Conservation (phyloP, 345 rosid species). For the Sonneratia caseolaris region DNA sequence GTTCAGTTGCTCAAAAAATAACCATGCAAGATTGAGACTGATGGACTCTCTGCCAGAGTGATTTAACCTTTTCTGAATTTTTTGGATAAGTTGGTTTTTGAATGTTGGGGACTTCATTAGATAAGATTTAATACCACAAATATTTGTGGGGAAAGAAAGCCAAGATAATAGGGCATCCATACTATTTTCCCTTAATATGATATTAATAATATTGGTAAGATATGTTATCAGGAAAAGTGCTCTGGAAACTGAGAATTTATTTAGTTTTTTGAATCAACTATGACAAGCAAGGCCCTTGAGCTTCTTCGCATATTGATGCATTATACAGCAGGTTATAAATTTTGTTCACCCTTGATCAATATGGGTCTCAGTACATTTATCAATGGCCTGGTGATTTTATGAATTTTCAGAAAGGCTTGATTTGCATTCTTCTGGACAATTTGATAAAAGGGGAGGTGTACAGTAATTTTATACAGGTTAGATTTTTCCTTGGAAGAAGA, state of each 20-base stretch:
- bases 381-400: conserved; percentile 2
- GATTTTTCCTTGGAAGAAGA: neutral
- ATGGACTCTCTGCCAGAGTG: too few relatives aligned
- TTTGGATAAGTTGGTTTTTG: neutral
- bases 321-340: neutral
- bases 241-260: too few relatives aligned
- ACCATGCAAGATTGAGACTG: too few relatives aligned
- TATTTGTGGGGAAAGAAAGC: neutral
- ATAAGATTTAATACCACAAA: neutral
- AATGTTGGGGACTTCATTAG: neutral
- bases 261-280: neutral
- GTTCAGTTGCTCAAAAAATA: too few relatives aligned
- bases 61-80: neutral
- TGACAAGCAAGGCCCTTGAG: neutral
- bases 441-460: conserved; percentile 55
- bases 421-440: conserved; percentile 58
- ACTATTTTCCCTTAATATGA: too few relatives aligned
- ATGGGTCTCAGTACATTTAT: neutral
- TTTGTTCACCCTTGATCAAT: neutral
- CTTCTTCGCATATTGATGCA: neutral
- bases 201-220: too few relatives aligned
- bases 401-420: conserved; percentile 34
- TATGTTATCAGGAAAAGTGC: too few relatives aligned
- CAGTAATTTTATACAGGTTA: conserved; percentile 64
- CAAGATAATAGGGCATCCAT: too few relatives aligned